Evolutionary conservation across 2,329 filamentous ascomycete genomes (phyloP).

Genomic region (Beauveria varroae): DNA sequence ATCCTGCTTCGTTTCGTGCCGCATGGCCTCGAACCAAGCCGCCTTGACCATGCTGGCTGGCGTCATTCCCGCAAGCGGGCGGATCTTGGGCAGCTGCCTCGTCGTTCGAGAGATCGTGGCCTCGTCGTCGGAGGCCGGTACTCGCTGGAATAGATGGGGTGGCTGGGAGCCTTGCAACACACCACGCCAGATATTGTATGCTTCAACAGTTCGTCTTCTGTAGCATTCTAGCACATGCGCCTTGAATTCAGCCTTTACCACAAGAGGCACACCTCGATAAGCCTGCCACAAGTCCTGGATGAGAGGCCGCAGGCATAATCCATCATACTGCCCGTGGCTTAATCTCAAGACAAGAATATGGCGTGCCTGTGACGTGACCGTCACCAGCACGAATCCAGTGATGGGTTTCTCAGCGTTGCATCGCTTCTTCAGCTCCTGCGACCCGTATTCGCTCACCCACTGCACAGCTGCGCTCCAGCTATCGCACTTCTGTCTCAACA

Average conservation of each 20-base stretch:
- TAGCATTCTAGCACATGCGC: neutral
- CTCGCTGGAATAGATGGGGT: neutral
- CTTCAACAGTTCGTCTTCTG: neutral
- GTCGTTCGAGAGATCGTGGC: neutral
- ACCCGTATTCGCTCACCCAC: neutral
- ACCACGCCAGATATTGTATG: neutral
- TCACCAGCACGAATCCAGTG: neutral
- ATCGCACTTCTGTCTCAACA: neutral
- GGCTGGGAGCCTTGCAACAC: neutral
- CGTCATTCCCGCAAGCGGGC: neutral
- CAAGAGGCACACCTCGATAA: neutral
- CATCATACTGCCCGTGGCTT: slow-evolving; percentile 1
- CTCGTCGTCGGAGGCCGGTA: neutral
- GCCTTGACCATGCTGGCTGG: slow-evolving; percentile 1
- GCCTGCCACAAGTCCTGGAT: neutral
- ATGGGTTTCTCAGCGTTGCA: neutral
- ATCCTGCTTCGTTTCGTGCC: neutral
- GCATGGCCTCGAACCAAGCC: neutral
- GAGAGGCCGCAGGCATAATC: neutral
- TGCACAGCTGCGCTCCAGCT: neutral
- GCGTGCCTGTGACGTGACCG: neutral
- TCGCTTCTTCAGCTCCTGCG: neutral
- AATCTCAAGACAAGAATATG: neutral
- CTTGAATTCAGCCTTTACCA: neutral
- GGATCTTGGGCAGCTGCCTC: neutral